Conservation (phyloP, 2,329 filamentous ascomycete genomes). For the Diaporthe ampelina region DNA sequence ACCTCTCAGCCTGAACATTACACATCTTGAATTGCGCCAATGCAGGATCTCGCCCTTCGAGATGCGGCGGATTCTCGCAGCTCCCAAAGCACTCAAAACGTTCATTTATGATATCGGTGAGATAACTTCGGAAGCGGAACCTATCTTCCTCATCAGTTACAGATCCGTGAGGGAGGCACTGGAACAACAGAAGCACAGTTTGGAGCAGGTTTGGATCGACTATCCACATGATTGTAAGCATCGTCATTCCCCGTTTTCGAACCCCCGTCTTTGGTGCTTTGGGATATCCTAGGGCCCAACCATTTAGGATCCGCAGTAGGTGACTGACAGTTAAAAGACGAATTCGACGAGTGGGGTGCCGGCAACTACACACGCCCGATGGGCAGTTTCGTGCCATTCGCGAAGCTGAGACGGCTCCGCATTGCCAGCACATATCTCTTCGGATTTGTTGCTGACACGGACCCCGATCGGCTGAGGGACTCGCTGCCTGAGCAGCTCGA, state of each 20-base stretch:
- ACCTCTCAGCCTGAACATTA: slow-evolving; percentile 17
- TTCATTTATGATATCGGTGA: slow-evolving; percentile 34
- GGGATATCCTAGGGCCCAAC: neutral
- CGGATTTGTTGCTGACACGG: slow-evolving; percentile 31
- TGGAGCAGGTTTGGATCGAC: slow-evolving; percentile 32
- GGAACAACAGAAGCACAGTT: slow-evolving; percentile 22
- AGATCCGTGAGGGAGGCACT: slow-evolving; percentile 20
- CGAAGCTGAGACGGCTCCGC: slow-evolving; percentile 21
- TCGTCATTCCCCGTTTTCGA: neutral
- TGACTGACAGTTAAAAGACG: neutral
- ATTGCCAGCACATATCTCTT: slow-evolving; percentile 33
- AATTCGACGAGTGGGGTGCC: slow-evolving; percentile 34
- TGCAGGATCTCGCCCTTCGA: slow-evolving; percentile 33
- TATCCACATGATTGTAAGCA: slow-evolving; percentile 28
- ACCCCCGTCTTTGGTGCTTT: neutral
- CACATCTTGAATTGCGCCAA: slow-evolving; percentile 28
- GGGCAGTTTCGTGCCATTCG: slow-evolving; percentile 8
- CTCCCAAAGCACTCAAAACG: slow-evolving; percentile 18
- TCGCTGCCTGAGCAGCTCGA: slow-evolving; percentile 28
- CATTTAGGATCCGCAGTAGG: neutral
- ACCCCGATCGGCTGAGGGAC: slow-evolving; percentile 27
- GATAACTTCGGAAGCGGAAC: slow-evolving; percentile 11
- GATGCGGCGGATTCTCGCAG: slow-evolving; percentile 20
- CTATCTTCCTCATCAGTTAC: slow-evolving; percentile 29
- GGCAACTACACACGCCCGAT: slow-evolving; percentile 24